A percentile compares a stretch with the other conserved stretches of the same genome.
Evolutionary conservation across 78 protist genomes (phyloP).

Genomic region (Dictyostelium brefeldianum): DNA sequence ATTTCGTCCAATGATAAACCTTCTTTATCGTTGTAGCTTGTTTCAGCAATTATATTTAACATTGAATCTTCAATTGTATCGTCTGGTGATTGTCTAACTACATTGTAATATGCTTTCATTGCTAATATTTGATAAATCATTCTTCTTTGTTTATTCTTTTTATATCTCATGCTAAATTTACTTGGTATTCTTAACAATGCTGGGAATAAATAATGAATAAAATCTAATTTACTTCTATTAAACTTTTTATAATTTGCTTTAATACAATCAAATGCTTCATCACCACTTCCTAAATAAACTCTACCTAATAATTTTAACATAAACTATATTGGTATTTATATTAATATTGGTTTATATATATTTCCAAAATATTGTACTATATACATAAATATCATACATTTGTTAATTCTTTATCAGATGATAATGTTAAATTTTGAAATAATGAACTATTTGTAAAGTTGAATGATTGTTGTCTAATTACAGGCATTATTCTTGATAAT

Average conservation of each 20-base stretch:
- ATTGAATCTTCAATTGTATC: neutral
- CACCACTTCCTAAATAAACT: constrained; percentile 36
- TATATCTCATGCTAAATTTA: neutral
- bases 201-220: constrained; percentile 40
- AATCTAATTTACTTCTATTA: neutral
- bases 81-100: neutral
- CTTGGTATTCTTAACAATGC: constrained; percentile 1
- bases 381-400: neutral
- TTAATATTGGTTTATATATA: no score
- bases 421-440: neutral
- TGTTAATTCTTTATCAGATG: neutral
- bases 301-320: constrained; percentile 23
- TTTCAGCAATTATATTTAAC: constrained; percentile 25
- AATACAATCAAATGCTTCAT: constrained; percentile 43
- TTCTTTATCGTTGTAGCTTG: constrained; percentile 51
- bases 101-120: constrained; percentile 60
- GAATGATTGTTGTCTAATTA: neutral
- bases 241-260: constrained; percentile 40
- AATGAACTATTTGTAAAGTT: neutral
- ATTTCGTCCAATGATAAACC: constrained; percentile 64
- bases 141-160: constrained; percentile 7
- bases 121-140: constrained; percentile 21
- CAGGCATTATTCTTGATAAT: constrained; percentile 8
- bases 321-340: neutral
- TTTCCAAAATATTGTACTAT: neutral